Conservation (phyloP, 345 rosid species). For the Linum lewisii region DNA sequence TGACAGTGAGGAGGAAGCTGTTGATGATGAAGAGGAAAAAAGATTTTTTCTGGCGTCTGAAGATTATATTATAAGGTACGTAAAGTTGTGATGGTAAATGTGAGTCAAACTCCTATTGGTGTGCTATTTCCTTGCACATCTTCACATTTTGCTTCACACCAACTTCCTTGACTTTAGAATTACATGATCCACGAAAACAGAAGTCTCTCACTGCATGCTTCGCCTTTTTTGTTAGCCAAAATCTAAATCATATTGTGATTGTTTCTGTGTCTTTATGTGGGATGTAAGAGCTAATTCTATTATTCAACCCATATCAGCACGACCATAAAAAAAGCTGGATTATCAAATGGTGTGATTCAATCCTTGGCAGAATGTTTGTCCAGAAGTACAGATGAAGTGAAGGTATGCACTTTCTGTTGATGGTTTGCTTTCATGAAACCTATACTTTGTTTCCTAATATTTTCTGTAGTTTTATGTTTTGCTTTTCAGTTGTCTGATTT, state of each 20-base stretch:
- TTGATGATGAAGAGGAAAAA: slow-evolving; percentile 82
- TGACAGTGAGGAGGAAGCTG: slow-evolving; percentile 91
- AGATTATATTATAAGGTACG: slow-evolving; percentile 85
- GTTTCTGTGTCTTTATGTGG: not conserved
- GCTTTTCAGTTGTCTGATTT: not conserved
- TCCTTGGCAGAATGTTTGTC: slow-evolving; percentile 57
- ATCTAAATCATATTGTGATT: not conserved
- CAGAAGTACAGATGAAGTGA: slow-evolving; percentile 62
- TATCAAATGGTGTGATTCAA: slow-evolving; percentile 60
- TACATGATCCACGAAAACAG: too few species aligned
- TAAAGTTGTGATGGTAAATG: slow-evolving; percentile 12
- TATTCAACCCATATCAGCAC: slow-evolving; percentile 35
- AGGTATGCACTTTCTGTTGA: slow-evolving; percentile 41
- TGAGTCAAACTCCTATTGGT: not conserved
- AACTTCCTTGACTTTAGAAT: not conserved
- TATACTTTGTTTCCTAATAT: slow-evolving; percentile 4
- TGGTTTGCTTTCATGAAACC: slow-evolving; percentile 6
- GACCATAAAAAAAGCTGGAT: slow-evolving; percentile 67
- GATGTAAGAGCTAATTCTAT: not conserved
- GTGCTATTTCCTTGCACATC: not conserved
- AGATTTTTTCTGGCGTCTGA: slow-evolving; percentile 64
- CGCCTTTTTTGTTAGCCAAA: too few species aligned
- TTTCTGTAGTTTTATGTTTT: slow-evolving; percentile 4
- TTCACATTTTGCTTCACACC: not conserved
- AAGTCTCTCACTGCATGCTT: too few species aligned